Evolutionary conservation across 768 basidiomycete genomes (phyloP), one percentile per base, ranked within the genome.

Genomic region (Termitomyces sp.): DNA sequence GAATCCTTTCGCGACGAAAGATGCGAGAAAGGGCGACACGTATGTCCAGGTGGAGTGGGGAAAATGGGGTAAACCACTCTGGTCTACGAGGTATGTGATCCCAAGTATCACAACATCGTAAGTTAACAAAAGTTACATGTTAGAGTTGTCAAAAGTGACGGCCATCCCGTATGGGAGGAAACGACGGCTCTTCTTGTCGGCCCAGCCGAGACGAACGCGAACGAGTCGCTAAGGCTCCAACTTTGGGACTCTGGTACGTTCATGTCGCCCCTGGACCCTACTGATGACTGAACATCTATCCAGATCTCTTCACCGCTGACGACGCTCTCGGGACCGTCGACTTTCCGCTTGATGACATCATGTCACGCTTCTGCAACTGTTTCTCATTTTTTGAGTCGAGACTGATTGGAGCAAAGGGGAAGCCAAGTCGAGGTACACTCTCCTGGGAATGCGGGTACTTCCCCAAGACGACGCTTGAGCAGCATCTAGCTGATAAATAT

Each of bases 121-220:
- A 0, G 0, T 20, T 56, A 13, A 55, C 12, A 6, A 9, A 10
- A 1, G 9, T 47, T 13, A 24, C 59, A 9, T 16, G 33, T 29
- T 39, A 78, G 86, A 49, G 86, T 91, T 67, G 85, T 92, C 64
- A 70, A 80, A 33, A 75, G 72, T 9, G 85, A 87, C 53, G 72
- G 79, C 18, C 78, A 83, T 53, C 88, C 87, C 4, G 77, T 85
- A 1, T 90, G 81, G 75, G 87, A 88, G 64, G 88, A 92, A 72
- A 85, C 83, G 0, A 78, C 81, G 0, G 77, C 82, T 4, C 63
- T 91, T 0, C 69, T 89, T 1, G 77, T 91, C 10, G 82, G 83
- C 6, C 77, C 80, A 41, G 79, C 86, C 46, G 87, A 88, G 57
- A 70, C 89, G 50, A 82, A 88, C 63, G 79, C 84, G 0, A 78